Percentiles rank a stretch among this genome's conserved stretches.
These are phyloP conservation scores for Stachybotrys echinatus DNA, from an alignment of 2,329 filamentous ascomycete genomes.

Conservation along the genomic window DNA sequence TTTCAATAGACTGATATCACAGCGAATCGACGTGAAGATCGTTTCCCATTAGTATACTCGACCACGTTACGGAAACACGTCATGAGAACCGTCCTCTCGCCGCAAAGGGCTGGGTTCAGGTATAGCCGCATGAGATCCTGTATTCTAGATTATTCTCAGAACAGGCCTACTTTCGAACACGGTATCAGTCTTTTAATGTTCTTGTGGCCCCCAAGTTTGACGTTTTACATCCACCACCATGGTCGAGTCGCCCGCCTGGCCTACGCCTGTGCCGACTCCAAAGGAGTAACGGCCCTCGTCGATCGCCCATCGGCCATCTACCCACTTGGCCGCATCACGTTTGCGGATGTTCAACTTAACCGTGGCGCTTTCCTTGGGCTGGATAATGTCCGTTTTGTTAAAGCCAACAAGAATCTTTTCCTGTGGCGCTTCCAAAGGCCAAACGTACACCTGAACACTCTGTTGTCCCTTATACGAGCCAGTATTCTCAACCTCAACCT, in stretches of 20 bases:
- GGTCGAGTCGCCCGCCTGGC: background rate
- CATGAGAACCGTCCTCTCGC: too few relatives aligned
- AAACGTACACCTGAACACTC: slow-evolving; percentile 9
- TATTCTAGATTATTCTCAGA: too few relatives aligned
- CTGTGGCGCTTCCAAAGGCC: background rate
- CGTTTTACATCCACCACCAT: background rate
- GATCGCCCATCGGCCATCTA: background rate
- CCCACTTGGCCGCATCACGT: background rate
- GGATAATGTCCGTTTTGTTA: background rate
- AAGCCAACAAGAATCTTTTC: background rate
- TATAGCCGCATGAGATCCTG: too few relatives aligned
- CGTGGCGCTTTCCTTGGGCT: background rate
- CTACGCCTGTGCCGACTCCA: background rate
- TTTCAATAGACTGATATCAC: too few relatives aligned
- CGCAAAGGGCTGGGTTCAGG: too few relatives aligned
- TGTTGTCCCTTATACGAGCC: slow-evolving; percentile 8
- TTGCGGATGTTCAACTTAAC: background rate
- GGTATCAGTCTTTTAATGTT: background rate
- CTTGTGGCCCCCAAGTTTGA: background rate
- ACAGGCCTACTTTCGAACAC: too few relatives aligned
- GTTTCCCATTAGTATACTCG: too few relatives aligned
- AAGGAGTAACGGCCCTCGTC: background rate
- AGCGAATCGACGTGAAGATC: too few relatives aligned
- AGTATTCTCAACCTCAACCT: slow-evolving; percentile 10
- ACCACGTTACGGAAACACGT: too few relatives aligned